Conservation (phyloP, 23 red algal genomes). For the Gracilaria vermiculophylla region DNA sequence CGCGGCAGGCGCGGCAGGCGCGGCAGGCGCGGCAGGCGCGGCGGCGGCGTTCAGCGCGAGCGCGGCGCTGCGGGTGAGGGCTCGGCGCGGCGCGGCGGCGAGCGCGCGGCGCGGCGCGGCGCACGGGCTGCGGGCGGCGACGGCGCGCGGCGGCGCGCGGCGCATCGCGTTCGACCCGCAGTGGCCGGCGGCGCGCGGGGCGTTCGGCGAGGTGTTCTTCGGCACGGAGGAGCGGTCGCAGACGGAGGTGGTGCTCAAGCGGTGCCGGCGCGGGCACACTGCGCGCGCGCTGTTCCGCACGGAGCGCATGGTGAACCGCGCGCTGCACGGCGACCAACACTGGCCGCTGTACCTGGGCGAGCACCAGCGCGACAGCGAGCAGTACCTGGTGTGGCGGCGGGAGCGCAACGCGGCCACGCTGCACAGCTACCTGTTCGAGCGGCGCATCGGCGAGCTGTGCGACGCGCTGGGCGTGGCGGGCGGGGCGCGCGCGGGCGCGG, state of each 20-base stretch:
- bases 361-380: constrained; percentile 12
- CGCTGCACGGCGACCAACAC: constrained; percentile 33
- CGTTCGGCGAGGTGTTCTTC: constrained; percentile 73
- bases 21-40: no score
- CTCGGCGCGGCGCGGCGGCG: no score
- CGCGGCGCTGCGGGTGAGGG: no score
- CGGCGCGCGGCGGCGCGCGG: background rate
- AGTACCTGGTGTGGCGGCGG: constrained; percentile 72
- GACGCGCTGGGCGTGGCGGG: constrained; percentile 4
- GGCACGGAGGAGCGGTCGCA: constrained; percentile 23
- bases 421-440: constrained; percentile 58
- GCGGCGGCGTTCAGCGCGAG: no score
- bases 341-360: constrained; percentile 78
- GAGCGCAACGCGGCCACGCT: constrained; percentile 52
- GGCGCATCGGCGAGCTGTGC: constrained; percentile 2
- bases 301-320: constrained; percentile 64
- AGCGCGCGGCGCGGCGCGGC: no score
- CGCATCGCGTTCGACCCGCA: background rate
- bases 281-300: constrained; percentile 51
- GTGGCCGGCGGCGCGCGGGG: constrained; percentile 2
- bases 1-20: no score
- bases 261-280: background rate
- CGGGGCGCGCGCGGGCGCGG: background rate
- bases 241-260: constrained; percentile 62
- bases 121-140: no score